Conservation (phyloP, 2,329 filamentous ascomycete genomes). For the Claviceps purpurea region DNA sequence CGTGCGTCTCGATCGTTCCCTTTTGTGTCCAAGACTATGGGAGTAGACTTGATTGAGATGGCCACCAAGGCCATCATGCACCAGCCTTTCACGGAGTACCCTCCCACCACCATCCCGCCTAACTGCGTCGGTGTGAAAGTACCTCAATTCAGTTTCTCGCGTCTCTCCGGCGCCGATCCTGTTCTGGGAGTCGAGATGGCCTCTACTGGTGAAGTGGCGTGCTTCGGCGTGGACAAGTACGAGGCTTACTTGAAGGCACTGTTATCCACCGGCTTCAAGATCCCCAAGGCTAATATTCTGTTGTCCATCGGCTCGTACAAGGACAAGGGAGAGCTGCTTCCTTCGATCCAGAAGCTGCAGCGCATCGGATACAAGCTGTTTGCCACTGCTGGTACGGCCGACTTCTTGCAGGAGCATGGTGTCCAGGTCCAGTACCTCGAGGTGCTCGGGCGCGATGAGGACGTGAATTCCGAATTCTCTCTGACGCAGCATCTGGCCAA, state of each 20-base stretch:
- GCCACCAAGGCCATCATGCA: constrained; percentile 94
- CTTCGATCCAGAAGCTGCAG: constrained; percentile 79
- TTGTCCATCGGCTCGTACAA: constrained; percentile 95
- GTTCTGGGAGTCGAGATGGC: constrained; percentile 98
- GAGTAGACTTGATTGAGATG: constrained; percentile 95
- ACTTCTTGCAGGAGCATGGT: constrained; percentile 87
- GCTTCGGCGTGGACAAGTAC: constrained; percentile 89
- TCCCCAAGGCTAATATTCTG: constrained; percentile 90
- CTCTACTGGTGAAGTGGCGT: constrained; percentile 94
- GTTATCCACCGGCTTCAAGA: constrained; percentile 88
- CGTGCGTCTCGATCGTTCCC: constrained; percentile 93
- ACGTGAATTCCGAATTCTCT: constrained; percentile 91
- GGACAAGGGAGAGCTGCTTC: constrained; percentile 95
- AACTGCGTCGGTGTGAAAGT: constrained; percentile 95
- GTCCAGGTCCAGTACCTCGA: constrained; percentile 91
- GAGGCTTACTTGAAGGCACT: constrained; percentile 96
- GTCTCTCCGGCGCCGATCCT: constrained; percentile 87
- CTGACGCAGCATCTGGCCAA: constrained; percentile 93
- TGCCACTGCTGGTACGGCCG: constrained; percentile 88
- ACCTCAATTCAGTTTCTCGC: constrained; percentile 97
- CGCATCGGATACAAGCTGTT: constrained; percentile 91
- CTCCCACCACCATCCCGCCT: constrained; percentile 57
- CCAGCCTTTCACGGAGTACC: constrained; percentile 70
- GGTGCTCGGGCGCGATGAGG: constrained; percentile 64
- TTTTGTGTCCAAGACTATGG: constrained; percentile 98